Evolutionary conservation across 805 yeast species (phyloP).

Genomic region (Huiozyma sinensis): DNA sequence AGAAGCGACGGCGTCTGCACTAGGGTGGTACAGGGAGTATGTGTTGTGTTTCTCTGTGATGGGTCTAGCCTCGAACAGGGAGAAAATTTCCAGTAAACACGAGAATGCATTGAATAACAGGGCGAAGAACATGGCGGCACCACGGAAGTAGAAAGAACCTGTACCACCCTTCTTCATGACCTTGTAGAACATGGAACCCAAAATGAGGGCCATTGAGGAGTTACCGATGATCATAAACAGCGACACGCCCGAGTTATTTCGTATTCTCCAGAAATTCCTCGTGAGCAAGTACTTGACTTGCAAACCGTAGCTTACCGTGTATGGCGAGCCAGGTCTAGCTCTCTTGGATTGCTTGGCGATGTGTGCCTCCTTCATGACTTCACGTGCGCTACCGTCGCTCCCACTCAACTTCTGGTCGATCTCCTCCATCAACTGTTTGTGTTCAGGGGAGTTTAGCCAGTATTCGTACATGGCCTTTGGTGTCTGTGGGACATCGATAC

Average conservation of each 20-base stretch:
- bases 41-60: constrained; percentile 50
- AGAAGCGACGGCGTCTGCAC: constrained; percentile 49
- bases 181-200: constrained; percentile 51
- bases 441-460: constrained; percentile 47
- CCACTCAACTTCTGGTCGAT: constrained; percentile 34
- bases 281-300: constrained; percentile 39
- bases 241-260: constrained; percentile 41
- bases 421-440: constrained; percentile 30
- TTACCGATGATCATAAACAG: constrained; percentile 36
- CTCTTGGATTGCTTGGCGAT: constrained; percentile 42
- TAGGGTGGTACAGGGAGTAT: constrained; percentile 47
- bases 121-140: constrained; percentile 60
- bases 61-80: constrained; percentile 44
- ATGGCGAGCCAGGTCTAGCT: constrained; percentile 38
- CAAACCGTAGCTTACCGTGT: constrained; percentile 39
- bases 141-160: constrained; percentile 41
- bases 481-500: constrained; percentile 46
- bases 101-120: constrained; percentile 53
- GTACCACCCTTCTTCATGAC: constrained; percentile 30
- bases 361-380: constrained; percentile 32
- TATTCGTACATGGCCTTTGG: constrained; percentile 50
- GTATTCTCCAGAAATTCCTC: constrained; percentile 40
- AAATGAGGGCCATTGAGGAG: constrained; percentile 43
- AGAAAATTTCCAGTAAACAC: constrained; percentile 46
- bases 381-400: constrained; percentile 16